phyloP scores from a whole-genome alignment of 208 protist genomes.

The Balamuthia mandrillaris region DNA sequence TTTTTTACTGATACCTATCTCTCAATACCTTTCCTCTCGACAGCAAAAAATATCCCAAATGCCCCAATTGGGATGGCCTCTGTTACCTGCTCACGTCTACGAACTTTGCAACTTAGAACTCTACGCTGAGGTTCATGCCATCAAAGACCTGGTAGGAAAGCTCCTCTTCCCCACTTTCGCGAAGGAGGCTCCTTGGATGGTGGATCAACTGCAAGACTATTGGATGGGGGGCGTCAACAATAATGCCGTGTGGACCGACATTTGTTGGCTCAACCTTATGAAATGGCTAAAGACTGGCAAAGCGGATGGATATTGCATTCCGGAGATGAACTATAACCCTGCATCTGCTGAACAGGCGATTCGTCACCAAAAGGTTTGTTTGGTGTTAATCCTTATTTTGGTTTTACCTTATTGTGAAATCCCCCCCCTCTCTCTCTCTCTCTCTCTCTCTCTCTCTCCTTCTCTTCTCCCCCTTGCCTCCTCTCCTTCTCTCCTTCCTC shows the following conservation, averaged over 20 bases:
- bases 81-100: neutral
- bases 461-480: neutral
- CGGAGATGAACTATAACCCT: neutral
- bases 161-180: neutral
- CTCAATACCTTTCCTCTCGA: neutral
- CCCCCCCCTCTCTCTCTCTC: neutral
- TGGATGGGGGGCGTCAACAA: constrained; percentile 21
- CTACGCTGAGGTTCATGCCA: constrained; percentile 27
- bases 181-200: neutral
- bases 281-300: neutral
- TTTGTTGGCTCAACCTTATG: constrained; percentile 1
- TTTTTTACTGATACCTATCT: neutral
- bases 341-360: no score
- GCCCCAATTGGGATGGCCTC: no score
- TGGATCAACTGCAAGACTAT: constrained; percentile 14
- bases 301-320: neutral
- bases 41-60: neutral
- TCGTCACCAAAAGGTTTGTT: no score
- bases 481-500: neutral
- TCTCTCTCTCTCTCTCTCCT: neutral
- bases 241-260: neutral
- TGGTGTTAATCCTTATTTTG: no score
- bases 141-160: neutral
- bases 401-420: no score
- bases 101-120: neutral